A percentile compares a stretch with the other conserved stretches of the same genome.
Conservation (phyloP, 108 stramenopile genomes). For the Aurantiochytrium sp. region DNA sequence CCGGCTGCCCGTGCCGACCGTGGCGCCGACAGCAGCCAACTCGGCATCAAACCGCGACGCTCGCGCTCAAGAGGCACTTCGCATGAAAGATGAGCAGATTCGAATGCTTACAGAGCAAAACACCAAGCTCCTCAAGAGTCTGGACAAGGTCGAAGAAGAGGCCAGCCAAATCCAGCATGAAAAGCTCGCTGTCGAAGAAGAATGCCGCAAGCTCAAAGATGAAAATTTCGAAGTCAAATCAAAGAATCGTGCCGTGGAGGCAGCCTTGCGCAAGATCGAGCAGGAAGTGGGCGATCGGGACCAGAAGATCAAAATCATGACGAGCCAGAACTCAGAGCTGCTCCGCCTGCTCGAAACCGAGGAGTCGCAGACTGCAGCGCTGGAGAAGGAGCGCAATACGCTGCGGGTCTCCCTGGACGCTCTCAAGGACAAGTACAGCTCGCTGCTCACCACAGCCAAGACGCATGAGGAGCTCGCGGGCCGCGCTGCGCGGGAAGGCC, state of each 20-base stretch:
- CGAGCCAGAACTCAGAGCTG: conserved; percentile 70
- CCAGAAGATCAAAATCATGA: conserved; percentile 63
- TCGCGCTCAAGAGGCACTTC: conserved; percentile 56
- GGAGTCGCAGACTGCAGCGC: conserved; percentile 56
- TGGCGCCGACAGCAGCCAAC: neutral
- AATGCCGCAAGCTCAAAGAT: conserved; percentile 54
- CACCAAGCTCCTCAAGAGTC: conserved; percentile 45
- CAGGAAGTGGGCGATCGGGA: conserved; percentile 51
- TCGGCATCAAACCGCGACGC: conserved; percentile 33
- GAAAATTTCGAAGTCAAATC: conserved; percentile 53
- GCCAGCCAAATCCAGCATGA: conserved; percentile 48
- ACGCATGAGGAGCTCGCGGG: conserved; percentile 59
- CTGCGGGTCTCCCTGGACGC: conserved; percentile 36
- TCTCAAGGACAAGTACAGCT: conserved; percentile 47
- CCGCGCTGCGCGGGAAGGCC: conserved; percentile 55
- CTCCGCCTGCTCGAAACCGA: conserved; percentile 68
- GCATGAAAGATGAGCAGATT: conserved; percentile 71
- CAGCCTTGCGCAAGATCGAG: conserved; percentile 46
- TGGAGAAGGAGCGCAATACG: conserved; percentile 38
- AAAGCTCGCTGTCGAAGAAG: conserved; percentile 52
- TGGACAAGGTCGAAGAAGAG: conserved; percentile 62
- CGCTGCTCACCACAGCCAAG: conserved; percentile 61
- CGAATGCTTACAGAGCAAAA: conserved; percentile 68
- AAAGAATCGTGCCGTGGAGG: conserved; percentile 52
- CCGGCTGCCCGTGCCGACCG: neutral